phyloP scores from a whole-genome alignment of 2,329 filamentous ascomycete species.

The Xylariomycetidae sp. region DNA sequence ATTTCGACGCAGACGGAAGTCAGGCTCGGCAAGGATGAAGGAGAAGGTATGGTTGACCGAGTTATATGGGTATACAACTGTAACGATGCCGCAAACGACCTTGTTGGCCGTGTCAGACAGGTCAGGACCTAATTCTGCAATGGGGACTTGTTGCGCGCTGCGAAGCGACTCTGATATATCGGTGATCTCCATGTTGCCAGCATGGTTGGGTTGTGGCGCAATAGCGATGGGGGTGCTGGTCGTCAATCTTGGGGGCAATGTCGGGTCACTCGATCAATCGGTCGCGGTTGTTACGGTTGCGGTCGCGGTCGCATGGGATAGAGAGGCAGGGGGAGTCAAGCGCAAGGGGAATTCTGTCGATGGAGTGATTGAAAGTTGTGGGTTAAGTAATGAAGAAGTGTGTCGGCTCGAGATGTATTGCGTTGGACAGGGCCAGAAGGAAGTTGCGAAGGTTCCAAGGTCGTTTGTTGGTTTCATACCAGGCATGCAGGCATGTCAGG shows the following conservation, averaged over 20 bases:
- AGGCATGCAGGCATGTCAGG: background rate
- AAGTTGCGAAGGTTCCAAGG: background rate
- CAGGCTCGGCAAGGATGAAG: conserved; percentile 77
- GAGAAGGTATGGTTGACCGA: conserved; percentile 68
- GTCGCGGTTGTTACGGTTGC: background rate
- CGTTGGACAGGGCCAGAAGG: background rate
- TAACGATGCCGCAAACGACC: conserved; percentile 66
- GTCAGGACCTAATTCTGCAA: conserved; percentile 50
- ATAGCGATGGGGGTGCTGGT: conserved; percentile 4
- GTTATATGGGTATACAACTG: conserved; percentile 89
- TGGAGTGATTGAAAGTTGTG: no score
- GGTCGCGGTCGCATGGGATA: background rate
- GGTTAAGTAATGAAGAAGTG: background rate
- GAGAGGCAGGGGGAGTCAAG: background rate
- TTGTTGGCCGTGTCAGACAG: conserved; percentile 35
- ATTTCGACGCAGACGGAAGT: conserved; percentile 71
- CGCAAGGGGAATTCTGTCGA: background rate
- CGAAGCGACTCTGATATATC: conserved; percentile 13
- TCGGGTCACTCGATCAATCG: no score
- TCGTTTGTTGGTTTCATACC: background rate
- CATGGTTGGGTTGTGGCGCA: conserved; percentile 15
- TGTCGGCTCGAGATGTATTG: no score
- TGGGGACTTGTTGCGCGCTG: conserved; percentile 39
- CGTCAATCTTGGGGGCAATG: background rate
- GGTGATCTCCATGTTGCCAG: conserved; percentile 17